Percentiles rank a stretch among this genome's conserved stretches.
Conservation (phyloP, 1,139 yeast genomes). For the Saccharomyces uvarum region DNA sequence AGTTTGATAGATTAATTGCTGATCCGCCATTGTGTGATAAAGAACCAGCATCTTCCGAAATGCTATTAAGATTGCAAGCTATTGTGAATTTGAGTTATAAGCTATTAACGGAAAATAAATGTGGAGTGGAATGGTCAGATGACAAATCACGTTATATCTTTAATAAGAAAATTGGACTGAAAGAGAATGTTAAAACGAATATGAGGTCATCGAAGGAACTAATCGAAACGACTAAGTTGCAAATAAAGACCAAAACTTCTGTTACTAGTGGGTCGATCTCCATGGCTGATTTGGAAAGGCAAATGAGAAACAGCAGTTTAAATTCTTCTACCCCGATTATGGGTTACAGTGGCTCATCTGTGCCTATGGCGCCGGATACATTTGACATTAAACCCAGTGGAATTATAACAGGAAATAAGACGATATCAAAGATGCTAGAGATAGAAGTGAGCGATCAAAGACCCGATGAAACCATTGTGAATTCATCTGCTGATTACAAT, state of each 20-base stretch:
- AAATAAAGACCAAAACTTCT: conserved; percentile 2
- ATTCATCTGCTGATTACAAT: neutral
- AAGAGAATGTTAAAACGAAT: neutral
- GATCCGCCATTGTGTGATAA: conserved; percentile 15
- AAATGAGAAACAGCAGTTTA: neutral
- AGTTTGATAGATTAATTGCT: conserved; percentile 29
- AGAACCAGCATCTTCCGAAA: conserved; percentile 30
- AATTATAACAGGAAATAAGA: neutral
- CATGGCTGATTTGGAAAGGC: neutral
- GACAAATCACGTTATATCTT: conserved; percentile 15
- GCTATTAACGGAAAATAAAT: conserved; percentile 29
- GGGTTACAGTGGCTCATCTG: conserved; percentile 31
- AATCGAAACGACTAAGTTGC: conserved; percentile 6
- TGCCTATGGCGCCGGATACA: conserved; percentile 26
- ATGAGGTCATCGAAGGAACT: conserved; percentile 1
- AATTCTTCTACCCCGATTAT: conserved; percentile 7
- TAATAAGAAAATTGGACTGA: conserved; percentile 1
- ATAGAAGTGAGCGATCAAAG: neutral
- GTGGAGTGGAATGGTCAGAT: conserved; percentile 32
- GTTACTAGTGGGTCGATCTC: neutral
- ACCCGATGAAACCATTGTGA: neutral
- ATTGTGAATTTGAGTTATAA: conserved; percentile 34
- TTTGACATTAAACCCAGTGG: conserved; percentile 24
- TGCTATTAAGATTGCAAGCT: conserved; percentile 33
- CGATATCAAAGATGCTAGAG: neutral